Evolutionary conservation across 768 basidiomycete species (phyloP), one percentile per base, ranked within the genome.

Genomic region (Podaxis mareebaensis): DNA sequence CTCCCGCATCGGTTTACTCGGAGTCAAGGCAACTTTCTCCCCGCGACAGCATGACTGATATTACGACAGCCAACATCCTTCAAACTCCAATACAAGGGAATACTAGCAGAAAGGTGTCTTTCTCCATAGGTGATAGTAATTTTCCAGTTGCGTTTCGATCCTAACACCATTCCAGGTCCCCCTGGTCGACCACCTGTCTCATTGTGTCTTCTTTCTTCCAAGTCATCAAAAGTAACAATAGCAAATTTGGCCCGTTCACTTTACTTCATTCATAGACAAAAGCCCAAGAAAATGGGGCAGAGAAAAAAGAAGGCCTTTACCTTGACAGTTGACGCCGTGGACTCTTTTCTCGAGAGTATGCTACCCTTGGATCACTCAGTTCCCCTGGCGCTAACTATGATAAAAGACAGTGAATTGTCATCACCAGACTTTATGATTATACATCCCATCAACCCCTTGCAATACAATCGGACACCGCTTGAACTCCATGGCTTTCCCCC

Each of bases 401-500:
- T 57, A 67, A 46, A 68, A 87, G 85, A 81, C 66, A 72, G 78
- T 60, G 84, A 81, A 39, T 78, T 91, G 51, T 81, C 86, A 17
- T 77, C 89, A 13, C 90, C 92, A 13, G 91, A 94, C 68, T 83
- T 94, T 55, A 83, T 92, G 80, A 86, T 94, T 66, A 78, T 93
- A 15, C 90, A 93, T 69, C 77, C 85, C 52, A 64, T 90, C 22
- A 76, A 76, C 36, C 75, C 78, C 2, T 71, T 75, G 12, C 73
- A 68, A 53, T 72, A 72, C 40, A 73, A 75, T 40, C 71, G 69
- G 42, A 69, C 76, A 24, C 85, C 89, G 0, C 73, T 88, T 56
- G 90, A 93, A 71, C 76, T 93, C 22, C 76, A 89, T 67, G 89
- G 88, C 4, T 93, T 89, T 68, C 92, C 92, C 17, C 92, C 92